Evolutionary conservation across 306 rosid genomes (phyloP), one percentile per base, ranked within the genome.

Genomic region (Dalbergia cochinchinensis): DNA sequence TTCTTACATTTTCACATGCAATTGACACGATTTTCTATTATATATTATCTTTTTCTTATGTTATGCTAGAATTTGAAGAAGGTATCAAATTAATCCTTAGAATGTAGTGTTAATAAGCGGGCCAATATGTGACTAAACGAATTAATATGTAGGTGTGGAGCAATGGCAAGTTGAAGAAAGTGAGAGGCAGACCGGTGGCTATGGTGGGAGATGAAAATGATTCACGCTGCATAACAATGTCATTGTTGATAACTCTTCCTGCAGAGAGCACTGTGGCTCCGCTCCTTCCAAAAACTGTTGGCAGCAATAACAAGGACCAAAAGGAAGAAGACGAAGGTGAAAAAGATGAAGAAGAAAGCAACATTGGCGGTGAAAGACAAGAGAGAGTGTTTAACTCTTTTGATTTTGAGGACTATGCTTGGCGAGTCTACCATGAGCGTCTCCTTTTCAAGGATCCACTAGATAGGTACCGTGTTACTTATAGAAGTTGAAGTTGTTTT

Each of bases 341-440:
- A 20, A 74, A 71, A 6, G 80, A 44, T 10, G 69, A 82, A 19
- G 87, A 76, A 26, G 62, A 12, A 35, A 53, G 42, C 34, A 58
- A 20, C 48, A 44, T 0, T 14, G 83, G n/a, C 4, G 84, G 33
- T 6, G 63, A 10, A 41, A 57, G 69, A n/a, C 67, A 11, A 14
- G 69, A 71, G 53, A 78, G 67, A 74, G 42, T 84, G 80, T 94
- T 94, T 66, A 84, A 87, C 51, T 80, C 92, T 7, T 88, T 94
- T 79, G 86, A 79, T 48, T 91, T 94, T 60, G 98, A 94, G 78
- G 94, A 92, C 70, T 94, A 94, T 51, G 97, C 98, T 20, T 92
- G 96, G 97, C 90, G 91, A 78, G 89, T 83, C 13, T 89, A 83
- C 72, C 96, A 92, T 57, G 94, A 89, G 69, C 90, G 89, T 42